Evolutionary conservation across 2,329 filamentous ascomycete species (phyloP), one percentile per base, ranked within the genome.

Genomic region (Cladosporium sp.): DNA sequence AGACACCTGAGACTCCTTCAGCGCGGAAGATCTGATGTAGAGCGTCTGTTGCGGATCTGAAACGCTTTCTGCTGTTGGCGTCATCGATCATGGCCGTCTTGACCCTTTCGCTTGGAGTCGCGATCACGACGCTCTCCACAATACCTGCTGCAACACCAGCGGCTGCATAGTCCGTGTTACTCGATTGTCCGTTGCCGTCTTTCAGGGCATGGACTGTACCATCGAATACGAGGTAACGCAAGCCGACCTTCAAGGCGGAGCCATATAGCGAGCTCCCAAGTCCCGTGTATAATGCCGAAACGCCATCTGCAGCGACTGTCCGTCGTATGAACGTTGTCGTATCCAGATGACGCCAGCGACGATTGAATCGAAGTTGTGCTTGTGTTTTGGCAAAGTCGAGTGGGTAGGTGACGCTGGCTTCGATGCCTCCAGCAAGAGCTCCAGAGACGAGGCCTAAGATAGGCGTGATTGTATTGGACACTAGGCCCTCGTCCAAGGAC

Each of bases 361-460:
- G 49, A 25, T 56, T 56, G 42, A 56, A 56, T 12, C 52, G 52
- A 17, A 72, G 62, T 45, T 72, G 71, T 5, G 66, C 66, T 39
- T 68, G 64, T 2, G 71, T 72, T 63, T 73, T 73, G 45, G 69
- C 69, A 47, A 69, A 70, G 57, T 72, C 70, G 45, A 72, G 69
- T 2, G 71, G 70, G 55, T 72, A 72, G 3, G 82, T 84, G n/a
- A 76, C 70, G 3, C 76, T 73, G 4, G 81, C 80, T 67, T 84
- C 82, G 9, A 82, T 71, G n/a, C 74, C 79, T 15, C 82, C 82
- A 4, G 80, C 82, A 9, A 81, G 63, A 15, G 77, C 80, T 34
- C 82, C 82, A 1, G 82, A 73, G 15, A 80, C 62, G 1, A 84
- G 69, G 0, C 80, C 82, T 12, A 80, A 71, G 72, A 64, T 47